Evolutionary conservation across 1,284 basidiomycete species (phyloP), one percentile per base, ranked within the genome.

Genomic region (Cutaneotrichosporon mucoides): DNA sequence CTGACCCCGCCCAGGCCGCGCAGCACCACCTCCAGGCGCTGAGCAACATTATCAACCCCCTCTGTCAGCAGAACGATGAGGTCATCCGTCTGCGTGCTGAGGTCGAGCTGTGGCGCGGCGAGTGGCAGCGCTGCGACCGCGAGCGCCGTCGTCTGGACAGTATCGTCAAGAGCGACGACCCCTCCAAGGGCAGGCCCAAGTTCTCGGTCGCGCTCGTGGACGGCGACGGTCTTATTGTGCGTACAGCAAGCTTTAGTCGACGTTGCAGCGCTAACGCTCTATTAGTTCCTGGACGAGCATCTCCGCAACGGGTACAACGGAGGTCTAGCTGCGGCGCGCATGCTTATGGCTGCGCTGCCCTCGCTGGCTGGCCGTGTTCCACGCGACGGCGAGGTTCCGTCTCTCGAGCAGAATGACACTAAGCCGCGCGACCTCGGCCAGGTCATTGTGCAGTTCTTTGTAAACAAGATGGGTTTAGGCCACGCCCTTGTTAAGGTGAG

Each of bases 201-300:
- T 74, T 76, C 53, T 67, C 70, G 0, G 70, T 64, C 2, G 67
- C 76, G 6, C 59, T 77, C 4, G 64, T 77, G 6, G 75, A 77
- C 47, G 73, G 73, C 2, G 73, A 77, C 52, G 68, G 69, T 6
- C 57, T 72, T 6, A 72, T 76, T 15, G 73, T 75, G 53, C 64
- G 73, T 24, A 24, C 24, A 24, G 24, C 24, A 24, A 24, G 24
- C 24, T 24, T 24, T 24, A 24, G 24, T 24, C 24, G 24, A 24
- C 24, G 24, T 24, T 24, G 24, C 24, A 24, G 24, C 24, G 24
- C 24, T 64, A 12, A n/a, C 12, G 16, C 33, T 2, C 5, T 12
- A 16, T 9, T 47, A 73, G 69, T 72, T 75, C 65, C 62, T 68
- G 57, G 65, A 73, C 51, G 48, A 49, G 7, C 59, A 61, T 42